Percentiles rank a stretch among this genome's conserved stretches.
These are phyloP conservation scores for Phytomonas sp. DNA, from an alignment of 208 protist genomes.

Conservation along the genomic window DNA sequence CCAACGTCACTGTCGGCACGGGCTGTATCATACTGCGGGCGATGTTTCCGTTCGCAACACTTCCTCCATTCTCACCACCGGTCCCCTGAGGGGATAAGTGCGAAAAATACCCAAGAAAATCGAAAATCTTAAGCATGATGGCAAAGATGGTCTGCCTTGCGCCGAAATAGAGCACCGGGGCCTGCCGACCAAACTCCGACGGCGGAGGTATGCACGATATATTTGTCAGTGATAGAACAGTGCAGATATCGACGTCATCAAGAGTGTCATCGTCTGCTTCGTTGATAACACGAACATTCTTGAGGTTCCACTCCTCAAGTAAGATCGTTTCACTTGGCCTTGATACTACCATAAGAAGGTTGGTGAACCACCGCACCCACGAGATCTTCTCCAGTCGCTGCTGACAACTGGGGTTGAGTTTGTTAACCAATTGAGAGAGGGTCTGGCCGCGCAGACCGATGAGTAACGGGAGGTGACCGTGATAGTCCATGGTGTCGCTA, in stretches of 20 bases:
- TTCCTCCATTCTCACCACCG: slow-evolving; percentile 9
- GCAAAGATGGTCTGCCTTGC: slow-evolving; percentile 69
- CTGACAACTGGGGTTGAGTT: slow-evolving; percentile 33
- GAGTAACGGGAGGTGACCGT: slow-evolving; percentile 42
- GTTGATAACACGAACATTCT: slow-evolving; percentile 18
- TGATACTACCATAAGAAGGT: slow-evolving; percentile 37
- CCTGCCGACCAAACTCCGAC: slow-evolving; percentile 6
- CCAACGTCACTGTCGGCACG: background rate
- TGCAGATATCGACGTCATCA: slow-evolving; percentile 44
- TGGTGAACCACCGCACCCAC: slow-evolving; percentile 79
- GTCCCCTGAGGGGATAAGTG: slow-evolving; percentile 29
- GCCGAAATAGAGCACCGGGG: slow-evolving; percentile 43
- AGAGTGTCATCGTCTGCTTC: slow-evolving; percentile 31
- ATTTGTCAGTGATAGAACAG: slow-evolving; percentile 36
- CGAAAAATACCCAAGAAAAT: slow-evolving; percentile 89
- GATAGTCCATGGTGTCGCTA: slow-evolving; percentile 68
- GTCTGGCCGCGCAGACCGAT: slow-evolving; percentile 65
- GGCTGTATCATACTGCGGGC: background rate
- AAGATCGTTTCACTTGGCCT: slow-evolving; percentile 39
- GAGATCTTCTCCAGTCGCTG: slow-evolving; percentile 42
- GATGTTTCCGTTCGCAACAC: background rate
- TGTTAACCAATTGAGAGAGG: slow-evolving; percentile 55
- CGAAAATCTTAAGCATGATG: slow-evolving; percentile 77
- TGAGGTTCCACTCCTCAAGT: slow-evolving; percentile 76
- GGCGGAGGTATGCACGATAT: background rate